Percentiles rank a stretch among this genome's conserved stretches.
Evolutionary conservation across 2,329 filamentous ascomycete genomes (phyloP).

Genomic region (Ophiocordyceps camponoti-floridani): DNA sequence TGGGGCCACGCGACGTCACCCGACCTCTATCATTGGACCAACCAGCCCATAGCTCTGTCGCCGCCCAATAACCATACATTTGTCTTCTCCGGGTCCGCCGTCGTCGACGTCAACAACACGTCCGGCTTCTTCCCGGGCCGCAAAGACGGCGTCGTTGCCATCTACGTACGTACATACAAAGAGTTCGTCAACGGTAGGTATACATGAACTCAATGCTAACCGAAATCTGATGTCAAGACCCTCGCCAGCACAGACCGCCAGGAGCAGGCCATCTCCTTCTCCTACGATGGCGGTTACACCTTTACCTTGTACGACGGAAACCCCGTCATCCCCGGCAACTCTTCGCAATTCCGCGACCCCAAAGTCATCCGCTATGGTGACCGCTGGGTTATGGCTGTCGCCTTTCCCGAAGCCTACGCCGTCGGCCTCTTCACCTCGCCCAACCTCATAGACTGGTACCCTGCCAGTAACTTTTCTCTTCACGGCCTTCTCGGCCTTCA

Average conservation of each 20-base stretch:
- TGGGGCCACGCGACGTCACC: conserved; percentile 48
- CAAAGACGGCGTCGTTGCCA: conserved; percentile 41
- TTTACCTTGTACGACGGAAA: conserved; percentile 42
- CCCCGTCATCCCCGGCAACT: conserved; percentile 37
- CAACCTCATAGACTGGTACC: conserved; percentile 38
- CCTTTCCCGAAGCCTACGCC: conserved; percentile 31
- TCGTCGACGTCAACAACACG: conserved; percentile 45
- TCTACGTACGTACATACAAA: conserved; percentile 11
- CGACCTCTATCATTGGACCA: conserved; percentile 46
- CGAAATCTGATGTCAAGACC: conserved; percentile 4
- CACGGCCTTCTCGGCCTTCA: conserved; percentile 33
- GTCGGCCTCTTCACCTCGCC: conserved; percentile 44
- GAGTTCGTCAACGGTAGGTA: conserved; percentile 1
- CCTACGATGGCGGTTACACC: conserved; percentile 40
- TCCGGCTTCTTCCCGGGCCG: conserved; percentile 46
- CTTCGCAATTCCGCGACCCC: conserved; percentile 44
- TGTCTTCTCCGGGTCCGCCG: conserved; percentile 36
- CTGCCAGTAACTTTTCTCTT: conserved; percentile 32
- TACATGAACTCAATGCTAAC: not conserved
- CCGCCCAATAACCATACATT: conserved; percentile 23
- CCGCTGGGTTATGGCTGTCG: conserved; percentile 39
- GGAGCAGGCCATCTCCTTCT: conserved; percentile 44
- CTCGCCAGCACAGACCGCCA: conserved; percentile 14
- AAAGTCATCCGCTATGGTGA: conserved; percentile 41
- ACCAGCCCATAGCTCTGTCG: conserved; percentile 44